Evolutionary conservation across 2,329 filamentous ascomycete genomes (phyloP).

Genomic region (Spiromastix sp.): DNA sequence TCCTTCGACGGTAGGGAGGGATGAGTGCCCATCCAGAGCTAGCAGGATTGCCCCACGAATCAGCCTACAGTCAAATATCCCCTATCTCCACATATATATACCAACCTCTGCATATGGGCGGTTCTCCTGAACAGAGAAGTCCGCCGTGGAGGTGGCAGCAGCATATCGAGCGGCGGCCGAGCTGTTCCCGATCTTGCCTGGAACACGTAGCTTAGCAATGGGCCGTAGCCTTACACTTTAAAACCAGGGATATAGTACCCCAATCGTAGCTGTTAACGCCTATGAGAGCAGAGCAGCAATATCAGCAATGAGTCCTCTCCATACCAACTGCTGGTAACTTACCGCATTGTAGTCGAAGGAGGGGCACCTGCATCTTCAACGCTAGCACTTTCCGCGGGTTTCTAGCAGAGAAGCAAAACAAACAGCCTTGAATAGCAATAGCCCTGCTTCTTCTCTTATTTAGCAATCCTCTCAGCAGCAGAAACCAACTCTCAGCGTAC

Average conservation of each 20-base stretch:
- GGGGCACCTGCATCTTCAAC: constrained; percentile 64
- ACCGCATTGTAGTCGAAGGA: constrained; percentile 64
- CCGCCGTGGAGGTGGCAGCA: constrained; percentile 65
- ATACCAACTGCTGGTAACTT: no score
- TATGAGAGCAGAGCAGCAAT: no score
- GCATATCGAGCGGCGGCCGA: constrained; percentile 87
- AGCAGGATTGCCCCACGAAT: constrained; percentile 11
- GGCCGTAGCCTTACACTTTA: not conserved
- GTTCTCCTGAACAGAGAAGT: constrained; percentile 68
- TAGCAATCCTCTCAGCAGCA: no score
- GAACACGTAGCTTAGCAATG: constrained; percentile 3
- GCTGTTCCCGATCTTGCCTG: constrained; percentile 73
- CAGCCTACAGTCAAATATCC: not conserved
- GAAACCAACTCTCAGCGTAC: no score
- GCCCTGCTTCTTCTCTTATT: no score
- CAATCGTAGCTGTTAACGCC: constrained; percentile 98
- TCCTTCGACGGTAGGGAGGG: constrained; percentile 92
- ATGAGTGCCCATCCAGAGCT: constrained; percentile 99
- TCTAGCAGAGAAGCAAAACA: no score
- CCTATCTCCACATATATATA: constrained; percentile 4
- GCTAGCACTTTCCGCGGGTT: no score
- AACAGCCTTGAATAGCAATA: no score
- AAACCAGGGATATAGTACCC: constrained; percentile 44
- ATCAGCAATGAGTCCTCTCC: not conserved
- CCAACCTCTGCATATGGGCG: constrained; percentile 88